These are phyloP conservation scores for Lipomyces mesembrius DNA, from an alignment of 805 yeast species.

Conservation along the genomic window DNA sequence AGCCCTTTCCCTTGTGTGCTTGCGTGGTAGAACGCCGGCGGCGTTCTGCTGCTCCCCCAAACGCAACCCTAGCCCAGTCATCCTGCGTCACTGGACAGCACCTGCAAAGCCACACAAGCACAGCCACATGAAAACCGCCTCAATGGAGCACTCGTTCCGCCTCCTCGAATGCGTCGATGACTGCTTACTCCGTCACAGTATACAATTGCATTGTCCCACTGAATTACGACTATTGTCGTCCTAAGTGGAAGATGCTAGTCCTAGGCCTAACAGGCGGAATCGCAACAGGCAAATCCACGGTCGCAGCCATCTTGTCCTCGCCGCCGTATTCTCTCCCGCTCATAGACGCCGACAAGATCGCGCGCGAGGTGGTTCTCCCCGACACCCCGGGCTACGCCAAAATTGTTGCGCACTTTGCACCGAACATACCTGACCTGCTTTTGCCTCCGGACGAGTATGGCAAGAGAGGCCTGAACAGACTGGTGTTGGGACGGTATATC, in stretches of 20 bases:
- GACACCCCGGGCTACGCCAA: conserved; percentile 70
- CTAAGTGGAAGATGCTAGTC: conserved; percentile 64
- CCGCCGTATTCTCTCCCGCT: conserved; percentile 56
- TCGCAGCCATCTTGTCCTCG: conserved; percentile 58
- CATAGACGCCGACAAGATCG: conserved; percentile 90
- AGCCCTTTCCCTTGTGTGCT: neutral
- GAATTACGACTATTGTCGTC: neutral
- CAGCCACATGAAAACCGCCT: neutral
- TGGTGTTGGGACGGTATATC: conserved; percentile 75
- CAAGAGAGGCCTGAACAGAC: conserved; percentile 60
- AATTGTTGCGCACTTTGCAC: conserved; percentile 64
- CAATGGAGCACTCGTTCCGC: neutral
- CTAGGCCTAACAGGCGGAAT: conserved; percentile 98
- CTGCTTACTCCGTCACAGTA: too few species aligned
- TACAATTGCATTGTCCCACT: too few species aligned
- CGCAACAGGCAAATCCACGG: conserved; percentile 96
- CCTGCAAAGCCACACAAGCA: too few species aligned
- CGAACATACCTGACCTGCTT: conserved; percentile 56
- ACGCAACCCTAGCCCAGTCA: neutral
- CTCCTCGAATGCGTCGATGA: too few species aligned
- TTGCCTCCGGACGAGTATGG: conserved; percentile 18
- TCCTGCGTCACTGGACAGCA: neutral
- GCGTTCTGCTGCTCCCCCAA: neutral
- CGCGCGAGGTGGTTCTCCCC: conserved; percentile 82
- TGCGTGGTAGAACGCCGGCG: neutral